Evolutionary conservation across 2,329 filamentous ascomycete species (phyloP).

Genomic region (Ophiostoma sp.): DNA sequence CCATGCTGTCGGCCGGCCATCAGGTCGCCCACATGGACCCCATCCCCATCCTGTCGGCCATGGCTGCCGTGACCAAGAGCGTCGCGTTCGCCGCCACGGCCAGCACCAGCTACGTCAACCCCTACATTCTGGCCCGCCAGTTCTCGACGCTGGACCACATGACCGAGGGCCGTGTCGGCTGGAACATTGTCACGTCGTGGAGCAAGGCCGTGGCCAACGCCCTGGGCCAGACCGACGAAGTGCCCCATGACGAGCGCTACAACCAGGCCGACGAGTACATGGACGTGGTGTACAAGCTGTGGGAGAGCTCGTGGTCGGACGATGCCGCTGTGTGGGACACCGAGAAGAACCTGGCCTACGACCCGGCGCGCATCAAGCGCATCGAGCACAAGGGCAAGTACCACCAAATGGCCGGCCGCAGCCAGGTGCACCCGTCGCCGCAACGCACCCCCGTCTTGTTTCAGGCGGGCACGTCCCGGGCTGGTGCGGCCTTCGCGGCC

Average conservation of each 20-base stretch:
- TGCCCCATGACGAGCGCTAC: constrained; percentile 32
- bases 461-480: constrained; percentile 30
- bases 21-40: constrained; percentile 20
- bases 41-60: constrained; percentile 25
- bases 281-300: constrained; percentile 31
- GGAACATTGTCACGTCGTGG: constrained; percentile 32
- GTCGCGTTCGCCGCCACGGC: constrained; percentile 23
- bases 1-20: constrained; percentile 11
- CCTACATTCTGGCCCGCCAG: constrained; percentile 22
- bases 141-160: constrained; percentile 29
- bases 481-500: constrained; percentile 30
- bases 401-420: constrained; percentile 18
- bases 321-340: constrained; percentile 19
- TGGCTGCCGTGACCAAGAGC: constrained; percentile 27
- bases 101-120: constrained; percentile 22
- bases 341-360: not conserved
- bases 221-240: constrained; percentile 25
- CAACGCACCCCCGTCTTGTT: constrained; percentile 31
- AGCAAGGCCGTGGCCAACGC: constrained; percentile 27
- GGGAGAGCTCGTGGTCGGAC: constrained; percentile 23
- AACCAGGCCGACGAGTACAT: constrained; percentile 30
- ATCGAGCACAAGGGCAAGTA: constrained; percentile 26
- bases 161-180: constrained; percentile 27
- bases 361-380: constrained; percentile 17
- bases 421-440: constrained; percentile 19